Base-by-base conservation (phyloP, 1,139 yeast species). In the Torulaspora pretoriensis region DNA sequence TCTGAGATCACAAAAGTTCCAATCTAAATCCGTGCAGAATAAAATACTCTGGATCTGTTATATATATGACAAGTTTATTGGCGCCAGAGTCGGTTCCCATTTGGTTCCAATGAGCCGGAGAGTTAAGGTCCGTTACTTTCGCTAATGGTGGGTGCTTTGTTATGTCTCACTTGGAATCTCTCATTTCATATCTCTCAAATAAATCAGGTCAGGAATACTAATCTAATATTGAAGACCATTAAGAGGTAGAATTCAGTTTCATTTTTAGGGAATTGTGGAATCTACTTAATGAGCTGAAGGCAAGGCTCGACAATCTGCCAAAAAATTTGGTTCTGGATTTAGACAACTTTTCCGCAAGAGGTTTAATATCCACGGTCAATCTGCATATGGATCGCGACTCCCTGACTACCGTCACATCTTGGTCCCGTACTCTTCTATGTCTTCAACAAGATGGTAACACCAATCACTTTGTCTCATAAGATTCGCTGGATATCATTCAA, bases 321-420 rank as follows among this genome's bases (percentile, higher is more conserved):
- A 12, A 33, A 9, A 34, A 24, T 9, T 28, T 52, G 14, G 43
- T 38, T 19, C 38, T 50, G 14, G 49, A 49, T 30, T 35, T 47
- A 19, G 35, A 45, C 16, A 40, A 52, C 31, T 38, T 48, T 26
- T 29, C 42, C 23, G 35, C 46, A 3, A 43, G 30, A 16, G 40
- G 35, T 9, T 35, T 49, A 13, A 37, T 54, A 33, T 42, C 55
- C 8, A 50, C 53, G 3, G 33, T 52, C 33, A 52, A 50, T 23
- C 39, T 52, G 22, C 55, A 52, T 32, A 50, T 50, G 38, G 50
- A 52, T 23, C 50, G 50, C 44, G 50, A 52, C 29, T 52, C 50
- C 38, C 35, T 50, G 25, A 50, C 50, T 13, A 52, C 50, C 8
- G 40, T 52, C 4, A 41, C 55, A 8, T 50, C 55, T 1, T 44